phyloP scores from a whole-genome alignment of 352 stramenopile genomes.

The Phytophthora podocarpi region DNA sequence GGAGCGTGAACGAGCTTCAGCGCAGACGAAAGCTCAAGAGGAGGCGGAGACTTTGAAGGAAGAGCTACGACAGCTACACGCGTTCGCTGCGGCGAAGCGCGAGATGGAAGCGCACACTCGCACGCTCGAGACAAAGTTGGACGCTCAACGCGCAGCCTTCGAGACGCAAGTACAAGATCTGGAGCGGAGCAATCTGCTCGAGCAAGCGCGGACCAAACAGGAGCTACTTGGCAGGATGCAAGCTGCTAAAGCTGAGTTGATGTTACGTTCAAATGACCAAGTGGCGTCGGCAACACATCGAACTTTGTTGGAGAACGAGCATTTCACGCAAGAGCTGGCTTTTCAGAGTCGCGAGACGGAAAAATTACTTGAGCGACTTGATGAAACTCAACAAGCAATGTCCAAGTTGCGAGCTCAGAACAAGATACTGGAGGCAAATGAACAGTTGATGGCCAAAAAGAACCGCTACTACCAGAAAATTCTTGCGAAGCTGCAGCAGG shows the following conservation, averaged over 20 bases:
- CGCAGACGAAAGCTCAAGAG: conserved; percentile 14
- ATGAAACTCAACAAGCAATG: conserved; percentile 52
- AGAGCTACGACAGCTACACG: conserved; percentile 53
- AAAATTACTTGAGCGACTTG: conserved; percentile 55
- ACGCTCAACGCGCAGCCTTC: conserved; percentile 30
- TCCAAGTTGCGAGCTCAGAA: conserved; percentile 50
- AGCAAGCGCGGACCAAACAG: conserved; percentile 72
- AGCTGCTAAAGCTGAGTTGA: conserved; percentile 57
- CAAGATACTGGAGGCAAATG: conserved; percentile 57
- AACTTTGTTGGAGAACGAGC: conserved; percentile 83
- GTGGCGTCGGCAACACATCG: conserved; percentile 73
- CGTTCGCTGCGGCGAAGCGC: conserved; percentile 61
- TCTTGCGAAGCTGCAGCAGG: conserved; percentile 53
- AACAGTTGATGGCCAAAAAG: conserved; percentile 64
- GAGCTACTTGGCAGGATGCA: conserved; percentile 65
- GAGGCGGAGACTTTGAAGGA: conserved; percentile 34
- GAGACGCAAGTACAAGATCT: conserved; percentile 46
- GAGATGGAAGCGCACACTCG: conserved; percentile 47
- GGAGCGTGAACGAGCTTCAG: conserved; percentile 17
- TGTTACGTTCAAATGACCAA: conserved; percentile 68
- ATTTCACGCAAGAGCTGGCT: conserved; percentile 72
- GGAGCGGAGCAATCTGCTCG: conserved; percentile 64
- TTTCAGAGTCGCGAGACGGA: conserved; percentile 80
- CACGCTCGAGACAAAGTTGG: conserved; percentile 44
- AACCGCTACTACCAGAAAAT: conserved; percentile 78